A percentile compares a stretch with the other conserved stretches of the same genome.
Evolutionary conservation across 1,139 yeast species (phyloP).

Genomic region (Geotrichum histeridarum): DNA sequence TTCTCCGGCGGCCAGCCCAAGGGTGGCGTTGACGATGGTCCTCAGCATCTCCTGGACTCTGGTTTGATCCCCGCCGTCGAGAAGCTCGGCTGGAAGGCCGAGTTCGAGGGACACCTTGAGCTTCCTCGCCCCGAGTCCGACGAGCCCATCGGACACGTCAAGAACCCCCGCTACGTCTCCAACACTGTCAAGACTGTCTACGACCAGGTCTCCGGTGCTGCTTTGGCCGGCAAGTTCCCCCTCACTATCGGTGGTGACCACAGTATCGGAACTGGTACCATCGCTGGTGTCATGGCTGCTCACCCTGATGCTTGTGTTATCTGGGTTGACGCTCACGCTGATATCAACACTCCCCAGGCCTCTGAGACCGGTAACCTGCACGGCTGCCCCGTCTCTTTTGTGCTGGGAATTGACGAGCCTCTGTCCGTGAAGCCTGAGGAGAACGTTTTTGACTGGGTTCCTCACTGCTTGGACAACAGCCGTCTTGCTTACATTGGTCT

Average conservation of each 20-base stretch:
- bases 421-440: conserved; percentile 47
- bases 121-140: conserved; percentile 37
- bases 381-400: conserved; percentile 92
- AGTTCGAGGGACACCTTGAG: conserved; percentile 53
- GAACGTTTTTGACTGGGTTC: conserved; percentile 61
- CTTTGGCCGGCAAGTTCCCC: conserved; percentile 54
- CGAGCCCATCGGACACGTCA: conserved; percentile 47
- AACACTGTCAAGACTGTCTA: conserved; percentile 63
- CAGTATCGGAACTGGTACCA: conserved; percentile 91
- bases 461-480: conserved; percentile 56
- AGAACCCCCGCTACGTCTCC: conserved; percentile 73
- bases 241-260: conserved; percentile 95
- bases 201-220: conserved; percentile 52
- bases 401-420: conserved; percentile 54
- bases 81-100: conserved; percentile 66
- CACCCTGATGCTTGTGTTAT: conserved; percentile 84
- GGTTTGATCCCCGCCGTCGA: conserved; percentile 64
- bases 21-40: conserved; percentile 90
- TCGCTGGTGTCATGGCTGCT: conserved; percentile 71
- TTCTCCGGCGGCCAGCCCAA: conserved; percentile 97
- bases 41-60: conserved; percentile 66
- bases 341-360: conserved; percentile 83
- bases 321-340: conserved; percentile 99
- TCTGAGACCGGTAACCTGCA: conserved; percentile 89
- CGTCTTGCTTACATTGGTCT: conserved; percentile 90